phyloP scores from a whole-genome alignment of 1,284 basidiomycete species.

The Fomitopsis palustris region DNA sequence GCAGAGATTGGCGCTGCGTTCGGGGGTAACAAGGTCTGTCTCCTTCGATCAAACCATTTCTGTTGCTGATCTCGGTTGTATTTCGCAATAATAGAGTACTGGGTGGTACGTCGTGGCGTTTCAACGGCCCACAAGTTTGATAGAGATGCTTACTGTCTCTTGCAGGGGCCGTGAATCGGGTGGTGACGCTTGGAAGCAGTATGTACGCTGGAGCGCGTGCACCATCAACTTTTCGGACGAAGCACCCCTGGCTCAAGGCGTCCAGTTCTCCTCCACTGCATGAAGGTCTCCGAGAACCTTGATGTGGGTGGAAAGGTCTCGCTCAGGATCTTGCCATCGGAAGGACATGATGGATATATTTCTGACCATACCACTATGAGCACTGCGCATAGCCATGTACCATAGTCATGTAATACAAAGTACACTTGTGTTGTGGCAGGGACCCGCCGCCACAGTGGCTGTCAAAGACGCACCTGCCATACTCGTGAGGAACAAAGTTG shows the following conservation, averaged over 20 bases:
- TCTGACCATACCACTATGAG: too few relatives aligned
- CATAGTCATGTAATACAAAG: too few relatives aligned
- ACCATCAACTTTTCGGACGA: constrained; percentile 92
- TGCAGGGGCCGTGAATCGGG: constrained; percentile 93
- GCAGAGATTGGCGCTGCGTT: constrained; percentile 93
- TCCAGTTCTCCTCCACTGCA: constrained; percentile 57
- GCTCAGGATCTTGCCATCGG: too few relatives aligned
- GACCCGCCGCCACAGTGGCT: too few relatives aligned
- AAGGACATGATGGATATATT: too few relatives aligned
- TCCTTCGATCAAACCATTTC: not conserved
- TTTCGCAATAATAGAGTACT: constrained; percentile 53
- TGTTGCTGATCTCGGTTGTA: not conserved
- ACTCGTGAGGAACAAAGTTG: too few relatives aligned
- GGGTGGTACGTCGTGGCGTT: constrained; percentile 58
- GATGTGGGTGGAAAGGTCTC: too few relatives aligned
- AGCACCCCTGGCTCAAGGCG: constrained; percentile 89
- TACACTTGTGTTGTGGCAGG: too few relatives aligned
- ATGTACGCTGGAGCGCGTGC: constrained; percentile 84
- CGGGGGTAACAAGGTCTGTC: constrained; percentile 84
- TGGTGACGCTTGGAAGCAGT: constrained; percentile 96
- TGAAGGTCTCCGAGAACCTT: constrained; percentile 6
- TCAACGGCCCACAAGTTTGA: not conserved
- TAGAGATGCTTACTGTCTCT: not conserved
- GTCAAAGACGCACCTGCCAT: not conserved
- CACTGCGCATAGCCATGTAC: too few relatives aligned